Evolutionary conservation across 805 yeast genomes (phyloP).

Genomic region (Yarrowia divulgata): DNA sequence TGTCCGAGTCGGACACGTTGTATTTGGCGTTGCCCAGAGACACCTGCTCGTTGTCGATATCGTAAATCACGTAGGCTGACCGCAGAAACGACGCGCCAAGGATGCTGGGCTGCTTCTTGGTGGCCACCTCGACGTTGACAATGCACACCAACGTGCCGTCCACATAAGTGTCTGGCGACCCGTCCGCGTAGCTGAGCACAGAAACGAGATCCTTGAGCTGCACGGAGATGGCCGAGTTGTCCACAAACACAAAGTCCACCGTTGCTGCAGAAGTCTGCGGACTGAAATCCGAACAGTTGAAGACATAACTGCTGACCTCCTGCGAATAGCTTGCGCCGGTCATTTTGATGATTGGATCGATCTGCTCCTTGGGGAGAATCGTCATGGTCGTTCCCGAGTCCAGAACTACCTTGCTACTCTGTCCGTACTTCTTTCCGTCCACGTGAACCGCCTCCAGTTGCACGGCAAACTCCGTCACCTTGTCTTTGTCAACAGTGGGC

Average conservation of each 20-base stretch:
- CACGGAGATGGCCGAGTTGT: slow-evolving; percentile 87
- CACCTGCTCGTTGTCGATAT: slow-evolving; percentile 13
- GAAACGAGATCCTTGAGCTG: slow-evolving; percentile 73
- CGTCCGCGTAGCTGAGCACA: slow-evolving; percentile 38
- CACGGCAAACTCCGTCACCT: slow-evolving; percentile 10
- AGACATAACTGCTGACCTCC: slow-evolving; percentile 53
- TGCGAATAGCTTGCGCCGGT: slow-evolving; percentile 68
- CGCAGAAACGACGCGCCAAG: slow-evolving; percentile 21
- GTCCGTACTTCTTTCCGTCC: neutral
- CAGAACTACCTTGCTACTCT: slow-evolving; percentile 45
- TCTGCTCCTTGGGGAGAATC: slow-evolving; percentile 53
- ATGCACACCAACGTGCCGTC: slow-evolving; percentile 21
- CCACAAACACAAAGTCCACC: slow-evolving; percentile 77
- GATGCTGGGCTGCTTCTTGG: slow-evolving; percentile 1
- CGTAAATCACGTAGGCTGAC: slow-evolving; percentile 20
- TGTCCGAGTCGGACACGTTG: neutral
- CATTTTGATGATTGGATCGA: slow-evolving; percentile 45
- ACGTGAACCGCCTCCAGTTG: slow-evolving; percentile 36
- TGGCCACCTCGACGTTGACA: slow-evolving; percentile 4
- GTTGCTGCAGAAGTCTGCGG: neutral
- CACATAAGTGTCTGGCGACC: slow-evolving; percentile 2
- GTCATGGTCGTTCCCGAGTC: slow-evolving; percentile 64
- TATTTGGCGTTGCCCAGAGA: slow-evolving; percentile 9
- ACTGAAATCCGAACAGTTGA: neutral
- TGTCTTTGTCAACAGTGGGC: slow-evolving; percentile 44